These are phyloP conservation scores for Bothriochloa decipiens DNA, from an alignment of 176 grass and related monocot species.

Conservation along the genomic window DNA sequence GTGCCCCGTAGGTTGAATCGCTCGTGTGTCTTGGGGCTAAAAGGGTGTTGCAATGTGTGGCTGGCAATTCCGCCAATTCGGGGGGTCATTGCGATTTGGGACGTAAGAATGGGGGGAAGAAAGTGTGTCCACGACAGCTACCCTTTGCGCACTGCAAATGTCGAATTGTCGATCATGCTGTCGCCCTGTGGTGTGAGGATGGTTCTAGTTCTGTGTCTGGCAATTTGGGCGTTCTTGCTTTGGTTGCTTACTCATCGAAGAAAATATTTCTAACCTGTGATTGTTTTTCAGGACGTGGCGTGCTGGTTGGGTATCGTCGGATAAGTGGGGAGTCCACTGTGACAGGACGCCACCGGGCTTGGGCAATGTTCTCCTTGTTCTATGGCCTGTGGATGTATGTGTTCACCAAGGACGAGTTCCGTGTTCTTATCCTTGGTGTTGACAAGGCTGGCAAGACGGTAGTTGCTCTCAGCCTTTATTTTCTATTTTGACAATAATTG, in stretches of 20 bases:
- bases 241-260: neutral
- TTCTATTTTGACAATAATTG: too few relatives aligned
- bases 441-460: constrained; percentile 91
- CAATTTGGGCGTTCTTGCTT: neutral
- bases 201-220: neutral
- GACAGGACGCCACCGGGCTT: neutral
- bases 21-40: neutral
- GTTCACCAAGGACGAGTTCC: constrained; percentile 86
- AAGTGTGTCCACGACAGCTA: too few relatives aligned
- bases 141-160: neutral
- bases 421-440: constrained; percentile 84
- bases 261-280: neutral
- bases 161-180: neutral
- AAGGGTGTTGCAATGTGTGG: neutral
- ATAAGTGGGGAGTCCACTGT: neutral
- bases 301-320: neutral
- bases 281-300: constrained; percentile 9
- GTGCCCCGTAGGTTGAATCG: neutral
- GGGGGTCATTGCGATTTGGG: neutral
- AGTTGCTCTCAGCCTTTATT: constrained; percentile 28
- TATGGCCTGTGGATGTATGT: constrained; percentile 90
- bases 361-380: constrained; percentile 87
- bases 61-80: neutral
- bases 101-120: too few relatives aligned
- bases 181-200: neutral